Conservation (phyloP, 768 basidiomycete species). For the Termitomyces sp. region DNA sequence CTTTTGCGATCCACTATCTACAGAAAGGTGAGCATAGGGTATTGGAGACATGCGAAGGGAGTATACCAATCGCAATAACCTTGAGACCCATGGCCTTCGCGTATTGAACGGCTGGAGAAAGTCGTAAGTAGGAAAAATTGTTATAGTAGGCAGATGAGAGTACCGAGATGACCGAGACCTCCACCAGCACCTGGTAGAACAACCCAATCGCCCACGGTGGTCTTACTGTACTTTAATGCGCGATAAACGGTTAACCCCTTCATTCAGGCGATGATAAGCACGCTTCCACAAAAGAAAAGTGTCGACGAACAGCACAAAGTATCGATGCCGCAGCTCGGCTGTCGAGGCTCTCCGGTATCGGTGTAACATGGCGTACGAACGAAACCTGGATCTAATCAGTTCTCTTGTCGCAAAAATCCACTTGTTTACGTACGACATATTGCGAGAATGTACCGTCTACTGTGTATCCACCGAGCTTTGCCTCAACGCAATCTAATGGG, state of each 20-base stretch:
- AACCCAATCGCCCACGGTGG: constrained; percentile 69
- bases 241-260: constrained; percentile 85
- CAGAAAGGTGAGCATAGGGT: not conserved
- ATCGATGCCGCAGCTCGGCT: constrained; percentile 72
- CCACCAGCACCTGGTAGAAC: constrained; percentile 78
- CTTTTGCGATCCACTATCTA: not conserved
- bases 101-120: constrained; percentile 64
- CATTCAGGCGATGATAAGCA: constrained; percentile 10
- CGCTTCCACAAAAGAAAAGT: not conserved
- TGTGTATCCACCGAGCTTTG: constrained; percentile 64
- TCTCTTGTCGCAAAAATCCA: not conserved
- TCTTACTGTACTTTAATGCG: constrained; percentile 71
- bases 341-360: constrained; percentile 67
- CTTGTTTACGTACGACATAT: constrained; percentile 48
- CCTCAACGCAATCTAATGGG: constrained; percentile 53
- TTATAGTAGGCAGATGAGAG: not conserved
- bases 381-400: constrained; percentile 43
- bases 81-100: constrained; percentile 74
- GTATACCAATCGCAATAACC: constrained; percentile 68
- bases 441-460: constrained; percentile 77
- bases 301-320: constrained; percentile 62
- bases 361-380: constrained; percentile 70
- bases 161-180: constrained; percentile 80
- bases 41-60: not conserved
- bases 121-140: not conserved